Evolutionary conservation across 163 green algal species (phyloP), one percentile per base, ranked within the genome.

Genomic region (Coccomyxa subellipsoidea): DNA sequence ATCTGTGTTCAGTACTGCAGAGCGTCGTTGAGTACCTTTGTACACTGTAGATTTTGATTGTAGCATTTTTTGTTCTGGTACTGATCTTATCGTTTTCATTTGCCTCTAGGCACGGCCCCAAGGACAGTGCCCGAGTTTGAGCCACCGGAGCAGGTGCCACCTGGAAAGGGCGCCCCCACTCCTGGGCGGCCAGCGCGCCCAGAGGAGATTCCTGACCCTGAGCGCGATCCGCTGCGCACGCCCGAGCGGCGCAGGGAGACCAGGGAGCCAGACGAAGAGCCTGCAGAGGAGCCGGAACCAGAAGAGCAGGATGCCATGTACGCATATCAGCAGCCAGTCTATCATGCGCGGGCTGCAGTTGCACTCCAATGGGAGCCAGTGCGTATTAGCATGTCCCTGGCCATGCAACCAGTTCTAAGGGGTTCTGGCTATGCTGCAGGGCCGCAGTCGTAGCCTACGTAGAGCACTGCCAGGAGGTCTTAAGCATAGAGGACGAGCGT

Each of bases 391-490:
- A 59, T 23, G 4, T 59, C 15, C 23, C 21, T 73, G 21, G 66
- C 18, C 66, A 35, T 8, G 18, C 66, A 34, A 8, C 66, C 21
- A 35, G 66, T 36, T 73, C 66, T 23, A 18, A 8, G 8, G 31
- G 66, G 21, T 9, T 36, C 27, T 73, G 66, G 6, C 10, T 18
- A 12, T 73, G 71, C 36, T 32, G 34, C 73, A 84, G 81, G 75
- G 29, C 40, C 12, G 36, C n/a, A 21, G 73, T 37, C 0, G 23
- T 72, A 36, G 59, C 83, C 34, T 92, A 91, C 38, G 35, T 90
- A 29, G 76, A 84, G 34, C 82, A 85, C 69, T 89, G 83, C 70
- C 81, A 86, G 70, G 47, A 86, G 37, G 31, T 37, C n/a, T 89
- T 87, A 36, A 76, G 70, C 69, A 84, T 85, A 21, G 66, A 76